Base-by-base conservation (phyloP, 768 basidiomycete species). In the Boletus vinaceobasis region DNA sequence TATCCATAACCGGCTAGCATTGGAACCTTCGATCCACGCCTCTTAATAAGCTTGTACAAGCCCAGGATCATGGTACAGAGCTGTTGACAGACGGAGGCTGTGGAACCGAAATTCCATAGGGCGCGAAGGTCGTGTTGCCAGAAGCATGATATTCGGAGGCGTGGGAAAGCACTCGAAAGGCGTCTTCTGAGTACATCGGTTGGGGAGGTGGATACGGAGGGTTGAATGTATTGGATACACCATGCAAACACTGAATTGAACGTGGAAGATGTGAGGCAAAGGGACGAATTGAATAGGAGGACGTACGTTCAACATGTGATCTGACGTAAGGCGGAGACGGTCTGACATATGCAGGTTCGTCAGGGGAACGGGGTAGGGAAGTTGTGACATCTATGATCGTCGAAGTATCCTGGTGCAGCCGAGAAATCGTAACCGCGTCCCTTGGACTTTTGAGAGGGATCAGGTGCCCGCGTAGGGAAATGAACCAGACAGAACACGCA, bases 61-160 rank as follows among this genome's bases (percentile, higher is more conserved):
- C 91, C 90, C 7, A 92, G 71, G 17, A 87, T 78, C 82, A 96
- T 91, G 6, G 88, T 84, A n/a, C 87, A 86, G 2, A 98, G 79
- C 60, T 96, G 92, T 59, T 92, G 90, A 9, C 82, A 79, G 10
- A 93, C 63, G 31, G 82, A 78, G 15, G 82, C 75, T 1, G 82
- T 77, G 0, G 86, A 80, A 7, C 84, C 85, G 48, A 93, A 79
- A 37, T 84, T 89, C 92, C 93, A 96, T 37, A 91, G 69, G 0
- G 91, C 82, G 58, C 90, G 88, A 29, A 96, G 81, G 73, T 97
- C 91, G 68, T 96, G 94, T 66, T 95, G 91, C 90, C 92, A 96
- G 67, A 96, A 94, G 66, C 91, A 95, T 2, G 90, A 93, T 57
- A 95, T 82, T 36, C 91, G 86, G 27, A 93, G 67, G 56, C 80